Percentiles rank a stretch among this genome's conserved stretches.
Evolutionary conservation across 768 basidiomycete species (phyloP).

Genomic region (Tephrocybe sp.): DNA sequence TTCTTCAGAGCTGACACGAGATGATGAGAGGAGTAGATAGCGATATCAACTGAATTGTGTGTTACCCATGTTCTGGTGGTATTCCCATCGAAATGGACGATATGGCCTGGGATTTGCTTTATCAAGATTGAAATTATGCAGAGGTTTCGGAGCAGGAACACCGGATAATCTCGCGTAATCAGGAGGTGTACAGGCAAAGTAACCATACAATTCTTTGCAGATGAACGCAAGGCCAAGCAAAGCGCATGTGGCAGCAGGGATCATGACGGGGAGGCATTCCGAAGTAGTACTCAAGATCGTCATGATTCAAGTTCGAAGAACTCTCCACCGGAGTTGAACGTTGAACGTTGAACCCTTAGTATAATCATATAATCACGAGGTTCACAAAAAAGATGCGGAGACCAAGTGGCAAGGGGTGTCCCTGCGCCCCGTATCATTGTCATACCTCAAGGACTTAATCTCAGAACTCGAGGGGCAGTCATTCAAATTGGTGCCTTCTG

Average conservation of each 20-base stretch:
- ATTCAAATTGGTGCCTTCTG: too few relatives aligned
- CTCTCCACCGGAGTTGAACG: too few relatives aligned
- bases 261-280: neutral
- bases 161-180: slow-evolving; percentile 46
- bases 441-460: too few relatives aligned
- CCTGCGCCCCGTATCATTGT: too few relatives aligned
- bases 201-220: neutral
- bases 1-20: slow-evolving; percentile 37
- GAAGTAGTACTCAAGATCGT: too few relatives aligned
- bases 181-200: slow-evolving; percentile 1
- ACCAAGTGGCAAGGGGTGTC: too few relatives aligned
- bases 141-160: slow-evolving; percentile 40
- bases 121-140: slow-evolving; percentile 41
- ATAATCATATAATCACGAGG: too few relatives aligned
- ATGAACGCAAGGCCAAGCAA: neutral
- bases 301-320: too few relatives aligned
- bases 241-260: neutral
- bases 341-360: too few relatives aligned
- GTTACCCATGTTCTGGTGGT: slow-evolving; percentile 54
- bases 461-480: too few relatives aligned
- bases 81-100: slow-evolving; percentile 55
- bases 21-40: neutral
- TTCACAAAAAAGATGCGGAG: too few relatives aligned
- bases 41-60: neutral
- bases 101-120: slow-evolving; percentile 48